Evolutionary conservation across 805 yeast genomes (phyloP).

Genomic region (Debaryomyces prosopidis): DNA sequence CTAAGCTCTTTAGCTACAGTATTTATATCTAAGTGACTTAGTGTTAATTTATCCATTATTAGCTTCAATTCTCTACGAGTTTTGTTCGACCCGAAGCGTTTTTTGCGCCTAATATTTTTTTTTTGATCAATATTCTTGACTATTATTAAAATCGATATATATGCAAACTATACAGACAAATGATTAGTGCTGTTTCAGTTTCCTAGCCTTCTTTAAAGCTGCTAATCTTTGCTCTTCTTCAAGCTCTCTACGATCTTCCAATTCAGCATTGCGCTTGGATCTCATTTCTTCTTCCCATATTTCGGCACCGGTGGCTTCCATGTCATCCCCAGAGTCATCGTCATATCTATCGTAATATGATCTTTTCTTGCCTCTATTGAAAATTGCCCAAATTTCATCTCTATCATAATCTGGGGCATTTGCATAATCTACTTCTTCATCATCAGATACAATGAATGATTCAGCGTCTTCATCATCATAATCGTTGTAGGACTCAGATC

Average conservation of each 20-base stretch:
- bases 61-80: too few species aligned
- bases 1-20: slow-evolving; percentile 44
- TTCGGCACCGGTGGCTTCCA: slow-evolving; percentile 96
- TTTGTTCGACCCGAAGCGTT: too few species aligned
- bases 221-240: slow-evolving; percentile 52
- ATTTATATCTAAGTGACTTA: slow-evolving; percentile 11
- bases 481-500: slow-evolving; percentile 10
- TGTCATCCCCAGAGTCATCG: slow-evolving; percentile 61
- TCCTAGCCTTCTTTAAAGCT: slow-evolving; percentile 21
- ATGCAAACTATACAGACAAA: neutral
- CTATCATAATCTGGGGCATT: slow-evolving; percentile 60
- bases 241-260: slow-evolving; percentile 76
- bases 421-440: slow-evolving; percentile 41
- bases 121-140: too few species aligned
- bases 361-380: slow-evolving; percentile 64
- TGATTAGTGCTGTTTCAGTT: slow-evolving; percentile 5
- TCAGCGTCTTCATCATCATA: slow-evolving; percentile 37
- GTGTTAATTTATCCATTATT: neutral
- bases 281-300: slow-evolving; percentile 78
- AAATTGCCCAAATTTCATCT: slow-evolving; percentile 88
- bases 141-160: too few species aligned
- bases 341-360: slow-evolving; percentile 42
- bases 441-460: slow-evolving; percentile 59
- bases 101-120: too few species aligned
- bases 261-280: slow-evolving; percentile 65